Evolutionary conservation across 345 rosid species (phyloP).

Genomic region (Sonneratia caseolaris): DNA sequence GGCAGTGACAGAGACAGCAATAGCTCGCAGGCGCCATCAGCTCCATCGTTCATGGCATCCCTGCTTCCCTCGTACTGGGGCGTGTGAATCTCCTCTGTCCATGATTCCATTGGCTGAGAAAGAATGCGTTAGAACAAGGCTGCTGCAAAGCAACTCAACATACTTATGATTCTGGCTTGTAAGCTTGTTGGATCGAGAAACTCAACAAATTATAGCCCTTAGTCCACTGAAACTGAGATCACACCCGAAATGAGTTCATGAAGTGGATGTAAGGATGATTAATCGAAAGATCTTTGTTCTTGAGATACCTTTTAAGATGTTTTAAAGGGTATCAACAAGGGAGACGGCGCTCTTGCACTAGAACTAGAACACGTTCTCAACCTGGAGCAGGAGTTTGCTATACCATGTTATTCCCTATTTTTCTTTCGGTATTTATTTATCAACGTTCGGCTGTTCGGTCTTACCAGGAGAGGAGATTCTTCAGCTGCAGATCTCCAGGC

Average conservation of each 20-base stretch:
- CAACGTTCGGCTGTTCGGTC: background rate
- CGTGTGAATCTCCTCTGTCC: background rate
- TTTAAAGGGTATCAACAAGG: too few species aligned
- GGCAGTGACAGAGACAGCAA: background rate
- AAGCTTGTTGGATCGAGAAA: too few species aligned
- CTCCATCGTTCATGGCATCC: background rate
- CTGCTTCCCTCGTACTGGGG: background rate
- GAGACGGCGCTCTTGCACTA: too few species aligned
- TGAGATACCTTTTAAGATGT: too few species aligned
- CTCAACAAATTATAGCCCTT: too few species aligned
- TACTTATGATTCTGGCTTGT: background rate
- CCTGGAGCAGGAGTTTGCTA: background rate
- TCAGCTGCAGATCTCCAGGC: background rate
- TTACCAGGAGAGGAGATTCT: background rate
- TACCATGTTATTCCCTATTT: too few species aligned
- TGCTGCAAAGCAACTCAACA: background rate
- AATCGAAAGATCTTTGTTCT: too few species aligned
- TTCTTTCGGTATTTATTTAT: background rate
- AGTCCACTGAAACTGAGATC: background rate
- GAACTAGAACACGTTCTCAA: background rate
- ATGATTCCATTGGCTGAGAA: background rate
- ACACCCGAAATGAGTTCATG: background rate
- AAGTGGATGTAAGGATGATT: too few species aligned
- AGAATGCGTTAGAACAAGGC: background rate
- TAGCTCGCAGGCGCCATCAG: background rate